Evolutionary conservation across 441 rosid genomes (phyloP), one percentile per base, ranked within the genome.

Genomic region (Pelargonium australe): DNA sequence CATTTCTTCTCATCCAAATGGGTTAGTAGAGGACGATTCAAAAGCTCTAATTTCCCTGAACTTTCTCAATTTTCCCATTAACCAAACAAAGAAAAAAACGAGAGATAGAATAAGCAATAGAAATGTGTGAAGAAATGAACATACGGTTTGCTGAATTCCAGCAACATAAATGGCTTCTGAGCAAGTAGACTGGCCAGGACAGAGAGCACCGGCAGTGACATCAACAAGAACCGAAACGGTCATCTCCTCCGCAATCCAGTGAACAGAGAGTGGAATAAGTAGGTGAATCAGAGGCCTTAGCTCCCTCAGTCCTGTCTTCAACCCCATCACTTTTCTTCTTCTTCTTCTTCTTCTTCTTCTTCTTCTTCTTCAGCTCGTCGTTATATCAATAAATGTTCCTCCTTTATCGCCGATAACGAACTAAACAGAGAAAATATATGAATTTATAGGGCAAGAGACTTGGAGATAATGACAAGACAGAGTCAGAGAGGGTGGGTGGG

Each of bases 201-300:
- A 85, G 16, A 85, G 75, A 34, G 87, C 87, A 73, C 20, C 68
- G 53, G 87, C 81, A 25, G 76, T 73, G 69, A 85, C 81, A 77
- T 85, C 89, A 70, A 85, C 86, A 60, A 83, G 85, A 68, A 85
- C 85, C 47, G 89, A 85, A 68, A 85, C 87, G 20, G 89, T 85
- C 89, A 85, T 85, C 77, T 76, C 80, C 79, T 82, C 89, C 0
- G 86, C 89, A 40, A 76, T 68, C 89, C 89, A 85, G 61, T 83
- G 87, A 20, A 83, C 68, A 79, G 73, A 79, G 5, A 85, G 74
- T 9, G 89, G 87, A 43, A 85, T 28, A 70, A 85, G 70, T 73
- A 85, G 69, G 47, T 83, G 85, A 53, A 75, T 58, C 69, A 85
- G 74, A 34, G 85, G 87, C 76, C 80, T 77, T 66, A 85, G 70